Base-by-base conservation (phyloP, 2,329 filamentous ascomycete genomes). In the Lachnum nothofagi region DNA sequence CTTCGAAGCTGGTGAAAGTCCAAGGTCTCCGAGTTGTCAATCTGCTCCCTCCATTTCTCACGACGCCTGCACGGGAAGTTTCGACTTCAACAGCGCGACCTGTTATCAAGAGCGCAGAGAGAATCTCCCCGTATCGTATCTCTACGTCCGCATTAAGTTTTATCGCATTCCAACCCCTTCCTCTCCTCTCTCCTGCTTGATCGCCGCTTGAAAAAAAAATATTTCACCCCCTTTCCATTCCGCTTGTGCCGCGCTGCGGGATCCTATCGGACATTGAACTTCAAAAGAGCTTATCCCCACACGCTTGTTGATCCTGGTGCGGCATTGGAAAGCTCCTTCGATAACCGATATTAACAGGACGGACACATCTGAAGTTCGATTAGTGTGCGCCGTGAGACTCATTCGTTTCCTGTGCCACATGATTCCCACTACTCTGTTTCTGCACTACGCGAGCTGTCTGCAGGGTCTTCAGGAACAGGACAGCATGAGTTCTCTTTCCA, bases 121-220 rank as follows among this genome's bases (percentile, higher is more conserved):
- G n/a, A n/a, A n/a, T n/a, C n/a, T n/a, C n/a, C n/a, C n/a, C n/a
- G n/a, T n/a, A n/a, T n/a, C n/a, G n/a, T n/a, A 17, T 16, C 5
- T 9, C 22, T 20, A 7, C 39, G 23, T 24, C 24, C 41, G 41
- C 14, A 16, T 43, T 29, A 10, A 19, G 23, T 29, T 2, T 31
- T 14, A 20, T 19, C 23, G 39, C 25, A 27, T 44, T 42, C 45
- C 31, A 31, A 35, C 46, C 34, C 40, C 43, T 42, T 38, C 34
- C 31, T n/a, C n/a, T 35, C 43, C 41, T 42, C 39, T 48, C 37
- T 40, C 25, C 51, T 45, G 45, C 10, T 41, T 44, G 19, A 12
- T 34, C 20, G 41, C 34, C 33, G 41, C 46, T 41, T 49, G 7
- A 44, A n/a, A n/a, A n/a, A n/a, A n/a, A n/a, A 42, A 31, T 38